Percentiles rank a stretch among this genome's conserved stretches.
These are phyloP conservation scores for Polyplosphaeria fusca DNA, from an alignment of 495 filamentous ascomycete species.

Conservation along the genomic window DNA sequence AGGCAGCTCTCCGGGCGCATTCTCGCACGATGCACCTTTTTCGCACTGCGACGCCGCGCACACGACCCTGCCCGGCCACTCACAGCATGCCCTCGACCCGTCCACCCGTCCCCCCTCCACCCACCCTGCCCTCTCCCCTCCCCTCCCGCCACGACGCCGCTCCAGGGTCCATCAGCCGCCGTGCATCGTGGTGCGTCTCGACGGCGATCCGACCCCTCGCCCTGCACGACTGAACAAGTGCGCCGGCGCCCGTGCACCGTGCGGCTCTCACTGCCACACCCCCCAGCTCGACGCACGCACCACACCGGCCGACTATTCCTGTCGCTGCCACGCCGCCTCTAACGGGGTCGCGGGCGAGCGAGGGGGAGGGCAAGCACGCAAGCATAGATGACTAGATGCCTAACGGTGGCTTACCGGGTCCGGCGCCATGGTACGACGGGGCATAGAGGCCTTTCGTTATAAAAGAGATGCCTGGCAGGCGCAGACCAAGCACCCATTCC, in stretches of 20 bases:
- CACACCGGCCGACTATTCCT: conserved; percentile 5
- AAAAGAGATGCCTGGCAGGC: conserved; percentile 31
- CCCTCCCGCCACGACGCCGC: too few relatives aligned
- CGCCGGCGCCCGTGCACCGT: conserved; percentile 2
- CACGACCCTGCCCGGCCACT: too few relatives aligned
- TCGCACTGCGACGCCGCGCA: too few relatives aligned
- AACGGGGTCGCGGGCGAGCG: too few relatives aligned
- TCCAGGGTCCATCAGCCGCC: conserved; percentile 10
- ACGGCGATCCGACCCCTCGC: background rate
- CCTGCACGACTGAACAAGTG: background rate
- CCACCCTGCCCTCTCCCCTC: background rate
- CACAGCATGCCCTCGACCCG: too few relatives aligned
- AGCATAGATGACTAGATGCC: conserved; percentile 23
- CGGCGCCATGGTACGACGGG: background rate
- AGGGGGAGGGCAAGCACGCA: too few relatives aligned
- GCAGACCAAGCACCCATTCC: background rate
- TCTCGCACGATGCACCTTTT: too few relatives aligned
- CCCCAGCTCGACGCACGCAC: conserved; percentile 8
- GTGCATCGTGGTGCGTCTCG: background rate
- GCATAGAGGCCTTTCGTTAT: conserved; percentile 1
- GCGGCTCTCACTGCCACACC: conserved; percentile 25
- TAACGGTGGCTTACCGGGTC: conserved; percentile 11
- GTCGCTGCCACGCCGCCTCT: background rate
- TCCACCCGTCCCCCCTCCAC: background rate
- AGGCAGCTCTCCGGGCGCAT: too few relatives aligned